Base-by-base conservation (phyloP, 2,329 filamentous ascomycete species). In the Trichocomaceae sp. region DNA sequence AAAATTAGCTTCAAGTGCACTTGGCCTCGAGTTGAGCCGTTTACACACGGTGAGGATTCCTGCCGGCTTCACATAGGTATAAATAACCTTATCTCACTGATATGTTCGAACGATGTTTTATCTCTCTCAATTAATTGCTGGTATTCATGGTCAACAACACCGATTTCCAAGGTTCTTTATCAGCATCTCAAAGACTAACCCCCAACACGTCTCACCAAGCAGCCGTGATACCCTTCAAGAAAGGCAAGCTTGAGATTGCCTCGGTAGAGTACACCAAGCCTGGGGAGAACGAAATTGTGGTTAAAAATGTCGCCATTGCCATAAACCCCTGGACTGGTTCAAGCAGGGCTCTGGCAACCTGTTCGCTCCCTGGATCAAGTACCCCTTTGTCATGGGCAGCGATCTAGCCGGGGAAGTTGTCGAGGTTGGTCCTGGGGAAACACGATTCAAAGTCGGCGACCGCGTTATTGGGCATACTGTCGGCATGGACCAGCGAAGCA, bases 261-360 rank as follows among this genome's bases (percentile, higher is more conserved):
- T n/a, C 35, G 6, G 50, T 33, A 4, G 50, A 55, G 7, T 47
- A 47, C 31, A 47, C 42, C 13, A 12, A 33, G 10, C 49, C 49
- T 3, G 55, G 51, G 17, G 44, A 39, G 42, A 59, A 53, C 23
- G 54, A 65, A 41, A 52, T 64, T 13, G 37, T 62, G 10, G 54
- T 65, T 39, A 58, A 56, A 33, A 63, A 60, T 57, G 41, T 50
- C 17, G 63, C 63, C 15, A 54, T 63, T 20, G 60, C 63, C 2
- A 60, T 65, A 54, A 64, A 64, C 62, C 63, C 13, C 44, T 65
- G 8, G 73, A 77, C 57, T 67, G 61, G 50, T 62, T 62, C 9
- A 64, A 71, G 17, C 66, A 71, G 31, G 66, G 63, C 45, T 45
- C 20, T 1, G 55, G 52, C 22, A 8, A 42, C 17, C 35, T 48